A percentile compares a stretch with the other conserved stretches of the same genome.
These are phyloP conservation scores for Cucurbita moschata DNA, from an alignment of 306 rosid species.

Conservation along the genomic window DNA sequence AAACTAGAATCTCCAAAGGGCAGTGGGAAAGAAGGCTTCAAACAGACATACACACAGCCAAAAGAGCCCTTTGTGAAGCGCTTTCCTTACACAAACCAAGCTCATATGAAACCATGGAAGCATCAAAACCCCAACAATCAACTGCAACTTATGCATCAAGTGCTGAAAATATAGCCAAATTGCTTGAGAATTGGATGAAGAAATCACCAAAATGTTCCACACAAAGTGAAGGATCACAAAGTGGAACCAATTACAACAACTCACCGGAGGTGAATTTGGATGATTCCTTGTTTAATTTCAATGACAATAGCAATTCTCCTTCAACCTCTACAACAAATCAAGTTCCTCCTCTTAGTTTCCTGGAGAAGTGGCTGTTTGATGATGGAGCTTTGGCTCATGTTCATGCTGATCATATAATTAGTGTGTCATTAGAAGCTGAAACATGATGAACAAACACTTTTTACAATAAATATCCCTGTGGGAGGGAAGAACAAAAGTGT, in stretches of 20 bases:
- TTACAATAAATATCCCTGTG: not conserved
- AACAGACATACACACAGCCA: slow-evolving; percentile 79
- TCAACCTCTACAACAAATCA: not conserved
- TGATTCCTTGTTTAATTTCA: slow-evolving; percentile 31
- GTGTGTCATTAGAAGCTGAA: slow-evolving; percentile 33
- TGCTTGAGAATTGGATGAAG: slow-evolving; percentile 69
- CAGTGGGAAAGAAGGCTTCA: slow-evolving; percentile 96
- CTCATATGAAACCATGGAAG: not conserved
- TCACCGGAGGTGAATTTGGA: slow-evolving; percentile 24
- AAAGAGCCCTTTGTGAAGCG: slow-evolving; percentile 71
- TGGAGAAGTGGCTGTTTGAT: slow-evolving; percentile 82
- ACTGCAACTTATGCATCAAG: slow-evolving; percentile 47
- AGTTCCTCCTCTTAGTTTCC: slow-evolving; percentile 58
- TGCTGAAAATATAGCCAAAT: slow-evolving; percentile 51
- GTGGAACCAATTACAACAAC: slow-evolving; percentile 15
- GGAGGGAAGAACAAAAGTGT: not conserved
- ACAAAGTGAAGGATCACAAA: slow-evolving; percentile 42
- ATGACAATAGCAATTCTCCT: not conserved
- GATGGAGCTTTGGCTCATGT: slow-evolving; percentile 39
- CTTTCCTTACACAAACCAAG: slow-evolving; percentile 46
- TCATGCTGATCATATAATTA: slow-evolving; percentile 32
- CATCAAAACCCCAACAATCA: slow-evolving; percentile 18
- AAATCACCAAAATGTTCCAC: slow-evolving; percentile 28
- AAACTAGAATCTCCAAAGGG: slow-evolving; percentile 31
- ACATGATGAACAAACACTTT: not conserved